Conservation (phyloP, 139 green algal genomes). For the Coelastrella sp. region DNA sequence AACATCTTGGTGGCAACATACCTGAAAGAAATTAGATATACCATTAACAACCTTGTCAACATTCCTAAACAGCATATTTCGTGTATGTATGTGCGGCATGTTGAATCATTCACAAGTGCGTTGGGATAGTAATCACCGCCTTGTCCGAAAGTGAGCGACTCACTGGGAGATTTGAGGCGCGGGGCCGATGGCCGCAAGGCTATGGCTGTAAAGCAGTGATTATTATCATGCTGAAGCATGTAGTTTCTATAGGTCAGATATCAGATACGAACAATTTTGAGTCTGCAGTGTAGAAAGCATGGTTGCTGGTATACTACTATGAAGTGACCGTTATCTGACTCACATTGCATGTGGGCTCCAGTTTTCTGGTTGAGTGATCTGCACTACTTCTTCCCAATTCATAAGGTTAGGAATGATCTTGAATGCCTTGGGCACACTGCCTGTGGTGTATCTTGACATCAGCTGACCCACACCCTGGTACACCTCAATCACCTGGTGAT, state of each 20-base stretch:
- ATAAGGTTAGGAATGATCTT: conserved; percentile 97
- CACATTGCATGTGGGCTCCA: conserved; percentile 93
- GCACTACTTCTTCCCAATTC: conserved; percentile 99
- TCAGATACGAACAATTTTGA: too few relatives aligned
- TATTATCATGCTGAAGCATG: too few relatives aligned
- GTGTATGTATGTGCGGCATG: neutral
- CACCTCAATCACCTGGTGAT: conserved; percentile 80
- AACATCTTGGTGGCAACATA: conserved; percentile 92
- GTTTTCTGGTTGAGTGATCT: conserved; percentile 87
- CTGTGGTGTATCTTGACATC: conserved; percentile 76
- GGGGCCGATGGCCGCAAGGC: too few relatives aligned
- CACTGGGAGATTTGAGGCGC: too few relatives aligned
- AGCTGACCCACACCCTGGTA: conserved; percentile 69
- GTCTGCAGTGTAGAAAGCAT: too few relatives aligned
- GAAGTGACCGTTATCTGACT: too few relatives aligned
- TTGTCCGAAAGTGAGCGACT: too few relatives aligned
- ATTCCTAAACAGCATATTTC: neutral
- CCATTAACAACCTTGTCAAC: neutral
- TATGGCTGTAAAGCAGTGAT: too few relatives aligned
- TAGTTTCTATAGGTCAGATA: too few relatives aligned
- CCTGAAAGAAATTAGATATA: neutral
- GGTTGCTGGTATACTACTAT: too few relatives aligned
- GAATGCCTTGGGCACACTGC: conserved; percentile 96
- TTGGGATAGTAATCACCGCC: too few relatives aligned
- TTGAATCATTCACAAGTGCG: too few relatives aligned